These are phyloP conservation scores for Aspergillus viridinutans DNA, from an alignment of 2,329 filamentous ascomycete genomes.

Conservation along the genomic window DNA sequence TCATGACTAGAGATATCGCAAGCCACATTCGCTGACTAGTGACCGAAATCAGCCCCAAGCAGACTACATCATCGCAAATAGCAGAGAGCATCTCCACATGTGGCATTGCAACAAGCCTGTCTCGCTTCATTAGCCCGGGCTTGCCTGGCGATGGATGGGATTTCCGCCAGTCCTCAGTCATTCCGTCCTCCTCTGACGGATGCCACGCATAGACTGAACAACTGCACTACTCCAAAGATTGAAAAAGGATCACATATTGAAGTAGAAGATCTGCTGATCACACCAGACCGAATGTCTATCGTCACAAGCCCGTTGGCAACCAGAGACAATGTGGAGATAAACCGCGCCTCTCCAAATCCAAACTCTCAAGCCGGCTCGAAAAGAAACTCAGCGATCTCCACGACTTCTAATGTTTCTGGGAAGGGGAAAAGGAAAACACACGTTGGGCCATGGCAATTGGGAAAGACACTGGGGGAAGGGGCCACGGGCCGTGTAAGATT, in stretches of 20 bases:
- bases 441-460: slow-evolving; percentile 91
- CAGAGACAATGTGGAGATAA: slow-evolving; percentile 41
- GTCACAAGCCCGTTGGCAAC: slow-evolving; percentile 24
- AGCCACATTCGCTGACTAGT: neutral
- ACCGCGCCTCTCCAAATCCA: slow-evolving; percentile 50
- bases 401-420: slow-evolving; percentile 52
- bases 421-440: slow-evolving; percentile 62
- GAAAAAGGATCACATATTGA: slow-evolving; percentile 12
- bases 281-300: slow-evolving; percentile 26
- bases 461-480: slow-evolving; percentile 82
- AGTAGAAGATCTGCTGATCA: slow-evolving; percentile 14
- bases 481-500: slow-evolving; percentile 84
- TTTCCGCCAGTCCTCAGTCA: slow-evolving; percentile 10
- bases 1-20: neutral
- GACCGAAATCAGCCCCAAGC: neutral
- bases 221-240: slow-evolving; percentile 26
- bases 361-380: slow-evolving; percentile 49
- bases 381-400: slow-evolving; percentile 51
- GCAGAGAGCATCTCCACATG: neutral
- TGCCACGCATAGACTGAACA: slow-evolving; percentile 48
- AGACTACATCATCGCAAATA: neutral
- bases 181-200: slow-evolving; percentile 44
- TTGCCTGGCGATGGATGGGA: slow-evolving; percentile 24
- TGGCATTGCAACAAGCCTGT: slow-evolving; percentile 10
- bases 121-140: slow-evolving; percentile 3